phyloP scores from a whole-genome alignment of 164 flowering plant genomes.

The Aristolochia californica region DNA sequence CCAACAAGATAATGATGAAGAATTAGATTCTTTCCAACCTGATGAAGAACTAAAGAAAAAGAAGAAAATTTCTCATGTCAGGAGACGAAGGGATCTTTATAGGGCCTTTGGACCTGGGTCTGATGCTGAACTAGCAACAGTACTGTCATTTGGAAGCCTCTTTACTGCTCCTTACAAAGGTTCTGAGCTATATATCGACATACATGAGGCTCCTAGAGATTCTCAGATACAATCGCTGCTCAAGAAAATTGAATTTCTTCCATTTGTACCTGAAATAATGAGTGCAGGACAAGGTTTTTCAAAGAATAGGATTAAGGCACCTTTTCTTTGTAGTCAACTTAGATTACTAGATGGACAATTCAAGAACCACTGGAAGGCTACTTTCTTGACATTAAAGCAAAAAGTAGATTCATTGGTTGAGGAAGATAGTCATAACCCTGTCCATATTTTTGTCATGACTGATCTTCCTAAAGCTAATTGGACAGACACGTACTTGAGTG shows the following conservation, averaged over 20 bases:
- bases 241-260: slow-evolving; percentile 51
- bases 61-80: slow-evolving; percentile 51
- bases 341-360: slow-evolving; percentile 95
- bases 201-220: slow-evolving; percentile 49
- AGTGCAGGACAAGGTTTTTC: slow-evolving; percentile 57
- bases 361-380: slow-evolving; percentile 82
- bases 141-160: slow-evolving; percentile 85
- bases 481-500: slow-evolving; percentile 69
- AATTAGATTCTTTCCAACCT: slow-evolving; percentile 73
- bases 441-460: slow-evolving; percentile 85
- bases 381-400: slow-evolving; percentile 49
- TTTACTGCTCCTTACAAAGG: slow-evolving; percentile 75
- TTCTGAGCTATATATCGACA: slow-evolving; percentile 73
- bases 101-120: slow-evolving; percentile 70
- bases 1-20: slow-evolving; percentile 34
- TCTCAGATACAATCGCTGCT: slow-evolving; percentile 44
- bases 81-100: slow-evolving; percentile 61
- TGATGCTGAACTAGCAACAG: slow-evolving; percentile 45
- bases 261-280: slow-evolving; percentile 63
- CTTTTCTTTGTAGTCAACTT: slow-evolving; percentile 87
- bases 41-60: slow-evolving; percentile 63
- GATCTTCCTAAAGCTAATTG: slow-evolving; percentile 82
- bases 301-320: slow-evolving; percentile 39
- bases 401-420: slow-evolving; percentile 36
- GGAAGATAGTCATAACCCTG: slow-evolving; percentile 21